Percentiles rank a stretch among this genome's conserved stretches.
phyloP scores from a whole-genome alignment of 495 filamentous ascomycete species.

The Neurospora sublineolata region DNA sequence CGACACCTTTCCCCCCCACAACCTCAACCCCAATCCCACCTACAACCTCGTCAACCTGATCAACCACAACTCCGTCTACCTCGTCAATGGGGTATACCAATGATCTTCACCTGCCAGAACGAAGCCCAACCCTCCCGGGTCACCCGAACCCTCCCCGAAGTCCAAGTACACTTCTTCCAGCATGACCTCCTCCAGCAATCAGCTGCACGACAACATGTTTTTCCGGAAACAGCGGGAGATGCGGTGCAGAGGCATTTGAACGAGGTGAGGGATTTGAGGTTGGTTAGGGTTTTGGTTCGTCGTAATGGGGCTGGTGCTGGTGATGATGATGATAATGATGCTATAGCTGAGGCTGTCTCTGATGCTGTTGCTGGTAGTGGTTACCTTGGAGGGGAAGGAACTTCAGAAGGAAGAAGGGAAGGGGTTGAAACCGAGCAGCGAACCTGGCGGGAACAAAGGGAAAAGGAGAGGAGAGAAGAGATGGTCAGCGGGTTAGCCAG shows the following conservation, averaged over 20 bases:
- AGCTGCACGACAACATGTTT: background rate
- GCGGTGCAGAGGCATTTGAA: background rate
- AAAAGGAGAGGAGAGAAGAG: constrained; percentile 10
- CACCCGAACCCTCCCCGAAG: background rate
- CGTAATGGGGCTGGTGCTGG: background rate
- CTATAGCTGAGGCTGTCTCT: background rate
- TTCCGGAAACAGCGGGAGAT: background rate
- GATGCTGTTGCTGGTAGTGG: constrained; percentile 13
- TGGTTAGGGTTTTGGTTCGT: background rate
- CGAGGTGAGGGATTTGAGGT: background rate
- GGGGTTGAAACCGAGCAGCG: background rate
- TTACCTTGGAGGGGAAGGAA: constrained; percentile 5
- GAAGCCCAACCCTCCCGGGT: background rate
- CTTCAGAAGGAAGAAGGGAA: background rate
- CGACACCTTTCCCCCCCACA: constrained; percentile 5
- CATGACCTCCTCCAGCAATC: background rate
- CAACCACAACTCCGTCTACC: background rate
- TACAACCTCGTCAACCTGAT: background rate
- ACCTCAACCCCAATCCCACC: background rate
- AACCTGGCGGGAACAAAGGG: constrained; percentile 13
- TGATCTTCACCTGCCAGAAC: background rate
- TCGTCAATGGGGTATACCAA: background rate
- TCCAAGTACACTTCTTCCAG: background rate
- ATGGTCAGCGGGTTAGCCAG: constrained; percentile 30
- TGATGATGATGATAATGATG: background rate